A percentile compares a stretch with the other conserved stretches of the same genome.
phyloP scores from a whole-genome alignment of 768 basidiomycete species.

The Chalciporus piperatus region DNA sequence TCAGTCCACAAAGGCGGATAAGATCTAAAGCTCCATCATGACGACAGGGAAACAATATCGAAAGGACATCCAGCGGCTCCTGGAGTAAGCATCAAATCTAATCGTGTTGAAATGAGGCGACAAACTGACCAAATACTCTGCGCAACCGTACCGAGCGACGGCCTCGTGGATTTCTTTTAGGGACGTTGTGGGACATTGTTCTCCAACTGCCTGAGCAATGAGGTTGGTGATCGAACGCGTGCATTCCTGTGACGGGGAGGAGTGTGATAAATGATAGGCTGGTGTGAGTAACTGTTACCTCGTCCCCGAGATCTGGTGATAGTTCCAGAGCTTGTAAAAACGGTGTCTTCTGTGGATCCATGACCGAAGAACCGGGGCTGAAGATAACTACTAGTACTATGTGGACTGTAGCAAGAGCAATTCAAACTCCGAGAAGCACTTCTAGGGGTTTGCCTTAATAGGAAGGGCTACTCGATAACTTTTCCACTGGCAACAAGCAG shows the following conservation, averaged over 20 bases:
- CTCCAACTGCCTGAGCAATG: slow-evolving; percentile 15
- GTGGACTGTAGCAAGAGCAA: no score
- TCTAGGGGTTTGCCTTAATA: slow-evolving; percentile 57
- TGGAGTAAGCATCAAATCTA: slow-evolving; percentile 9
- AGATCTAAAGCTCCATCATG: slow-evolving; percentile 31
- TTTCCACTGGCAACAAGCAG: no score
- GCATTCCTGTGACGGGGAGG: slow-evolving; percentile 16
- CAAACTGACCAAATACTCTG: slow-evolving; percentile 18
- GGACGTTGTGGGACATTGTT: slow-evolving; percentile 2
- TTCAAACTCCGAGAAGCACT: no score
- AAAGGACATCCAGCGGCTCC: slow-evolving; percentile 42
- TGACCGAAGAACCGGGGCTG: no score
- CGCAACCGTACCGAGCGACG: slow-evolving; percentile 12
- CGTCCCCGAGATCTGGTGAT: slow-evolving; percentile 22
- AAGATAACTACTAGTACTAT: no score
- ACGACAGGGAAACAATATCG: slow-evolving; percentile 32
- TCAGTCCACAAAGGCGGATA: slow-evolving; percentile 29
- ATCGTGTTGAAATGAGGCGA: neutral
- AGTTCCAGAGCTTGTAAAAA: slow-evolving; percentile 21
- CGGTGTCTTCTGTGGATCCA: slow-evolving; percentile 4
- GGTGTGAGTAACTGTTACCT: slow-evolving; percentile 14
- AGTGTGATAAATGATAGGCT: neutral
- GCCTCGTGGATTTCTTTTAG: slow-evolving; percentile 19
- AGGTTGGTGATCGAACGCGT: slow-evolving; percentile 15
- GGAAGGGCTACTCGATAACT: no score